A percentile compares a stretch with the other conserved stretches of the same genome.
phyloP scores from a whole-genome alignment of 2,329 filamentous ascomycete genomes.

The Diaporthe batatas region DNA sequence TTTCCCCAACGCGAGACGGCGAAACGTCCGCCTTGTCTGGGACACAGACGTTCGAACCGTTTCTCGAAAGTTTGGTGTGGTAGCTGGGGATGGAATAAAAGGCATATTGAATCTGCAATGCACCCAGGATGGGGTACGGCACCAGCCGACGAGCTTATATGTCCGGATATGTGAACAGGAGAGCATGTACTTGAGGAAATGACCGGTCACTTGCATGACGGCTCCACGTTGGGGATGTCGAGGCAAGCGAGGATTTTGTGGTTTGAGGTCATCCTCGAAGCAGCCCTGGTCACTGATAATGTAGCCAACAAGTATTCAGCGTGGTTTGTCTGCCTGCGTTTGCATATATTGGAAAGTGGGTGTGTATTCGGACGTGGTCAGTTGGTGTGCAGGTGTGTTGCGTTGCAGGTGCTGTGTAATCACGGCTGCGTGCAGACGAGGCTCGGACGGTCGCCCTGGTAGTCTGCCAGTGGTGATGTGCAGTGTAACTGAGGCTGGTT shows the following conservation, averaged over 20 bases:
- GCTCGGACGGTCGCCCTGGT: background rate
- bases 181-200: background rate
- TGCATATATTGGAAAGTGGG: too few relatives aligned
- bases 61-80: background rate
- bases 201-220: conserved; percentile 10
- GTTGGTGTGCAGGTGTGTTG: background rate
- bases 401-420: conserved; percentile 23
- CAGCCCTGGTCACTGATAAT: background rate
- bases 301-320: conserved; percentile 32
- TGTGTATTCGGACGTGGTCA: background rate
- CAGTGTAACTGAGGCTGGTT: background rate
- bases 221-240: background rate
- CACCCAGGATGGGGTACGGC: too few relatives aligned
- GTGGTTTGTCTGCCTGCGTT: conserved; percentile 15
- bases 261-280: background rate
- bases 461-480: background rate
- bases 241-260: background rate
- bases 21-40: background rate
- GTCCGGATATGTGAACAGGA: background rate
- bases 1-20: too few relatives aligned
- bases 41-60: background rate
- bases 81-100: background rate
- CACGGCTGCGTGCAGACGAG: conserved; percentile 2
- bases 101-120: background rate
- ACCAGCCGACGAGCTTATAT: too few relatives aligned